A percentile compares a stretch with the other conserved stretches of the same genome.
These are phyloP conservation scores for Cystofilobasidium macerans DNA, from an alignment of 768 basidiomycete genomes.

Conservation along the genomic window DNA sequence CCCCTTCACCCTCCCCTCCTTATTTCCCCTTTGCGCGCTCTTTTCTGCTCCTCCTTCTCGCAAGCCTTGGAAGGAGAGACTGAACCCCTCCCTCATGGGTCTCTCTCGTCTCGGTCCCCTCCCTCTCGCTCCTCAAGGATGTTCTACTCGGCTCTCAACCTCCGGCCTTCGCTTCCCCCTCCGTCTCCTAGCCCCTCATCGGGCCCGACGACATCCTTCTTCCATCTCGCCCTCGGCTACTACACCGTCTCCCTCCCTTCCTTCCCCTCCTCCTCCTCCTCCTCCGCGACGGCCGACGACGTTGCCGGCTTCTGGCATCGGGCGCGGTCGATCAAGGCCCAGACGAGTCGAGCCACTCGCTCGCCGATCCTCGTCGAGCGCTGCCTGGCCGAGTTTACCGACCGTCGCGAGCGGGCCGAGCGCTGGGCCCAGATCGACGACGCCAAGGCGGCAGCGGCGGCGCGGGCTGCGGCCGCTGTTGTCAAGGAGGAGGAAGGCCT, in stretches of 20 bases:
- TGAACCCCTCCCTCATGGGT: not conserved
- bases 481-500: constrained; percentile 10
- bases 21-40: not conserved
- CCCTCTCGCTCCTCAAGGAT: constrained; percentile 45
- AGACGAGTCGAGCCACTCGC: constrained; percentile 55
- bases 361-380: constrained; percentile 46
- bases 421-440: constrained; percentile 68
- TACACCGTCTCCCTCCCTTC: constrained; percentile 69
- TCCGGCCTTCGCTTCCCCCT: constrained; percentile 50
- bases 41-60: not conserved
- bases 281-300: too few relatives aligned
- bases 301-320: constrained; percentile 59
- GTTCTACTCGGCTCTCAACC: constrained; percentile 72
- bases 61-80: not conserved
- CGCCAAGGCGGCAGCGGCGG: constrained; percentile 14
- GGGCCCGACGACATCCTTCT: constrained; percentile 47
- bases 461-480: too few relatives aligned
- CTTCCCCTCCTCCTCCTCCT: constrained; percentile 44
- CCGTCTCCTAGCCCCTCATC: too few relatives aligned
- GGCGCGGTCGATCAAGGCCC: constrained; percentile 54
- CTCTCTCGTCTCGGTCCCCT: too few relatives aligned
- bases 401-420: constrained; percentile 48
- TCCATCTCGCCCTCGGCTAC: constrained; percentile 67
- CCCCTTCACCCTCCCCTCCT: too few relatives aligned
- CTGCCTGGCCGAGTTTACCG: constrained; percentile 53